These are phyloP conservation scores for Oryza nivara DNA, from an alignment of 176 grass and related monocot species.

Conservation along the genomic window DNA sequence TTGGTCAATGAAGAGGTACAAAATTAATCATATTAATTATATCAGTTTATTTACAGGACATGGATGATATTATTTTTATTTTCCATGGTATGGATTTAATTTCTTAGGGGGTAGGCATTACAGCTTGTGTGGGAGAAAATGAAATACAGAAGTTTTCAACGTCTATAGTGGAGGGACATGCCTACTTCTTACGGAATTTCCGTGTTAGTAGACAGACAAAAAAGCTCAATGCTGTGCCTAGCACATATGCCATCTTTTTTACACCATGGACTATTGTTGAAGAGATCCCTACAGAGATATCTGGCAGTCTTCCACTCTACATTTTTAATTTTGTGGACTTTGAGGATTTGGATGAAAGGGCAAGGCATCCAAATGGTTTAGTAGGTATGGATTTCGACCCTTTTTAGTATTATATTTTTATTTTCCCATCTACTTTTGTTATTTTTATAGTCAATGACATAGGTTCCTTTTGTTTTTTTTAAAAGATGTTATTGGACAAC, in stretches of 20 bases:
- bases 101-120: background rate
- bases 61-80: background rate
- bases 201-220: background rate
- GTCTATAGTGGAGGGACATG: background rate
- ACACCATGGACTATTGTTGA: conserved; percentile 4
- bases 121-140: background rate
- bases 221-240: background rate
- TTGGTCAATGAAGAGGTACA: conserved; percentile 15
- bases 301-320: background rate
- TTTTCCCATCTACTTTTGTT: no score
- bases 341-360: background rate
- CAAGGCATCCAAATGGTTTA: background rate
- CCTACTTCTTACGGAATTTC: background rate
- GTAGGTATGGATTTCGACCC: no score
- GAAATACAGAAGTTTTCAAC: background rate
- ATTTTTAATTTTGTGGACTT: conserved; percentile 4
- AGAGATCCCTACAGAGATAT: background rate
- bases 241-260: background rate
- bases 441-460: background rate
- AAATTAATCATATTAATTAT: background rate
- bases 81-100: background rate
- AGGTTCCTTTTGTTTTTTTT: background rate
- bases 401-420: background rate
- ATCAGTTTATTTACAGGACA: background rate
- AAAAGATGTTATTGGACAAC: conserved; percentile 11